Base-by-base conservation (phyloP, 345 rosid species). In the Citrus mangshanensis region DNA sequence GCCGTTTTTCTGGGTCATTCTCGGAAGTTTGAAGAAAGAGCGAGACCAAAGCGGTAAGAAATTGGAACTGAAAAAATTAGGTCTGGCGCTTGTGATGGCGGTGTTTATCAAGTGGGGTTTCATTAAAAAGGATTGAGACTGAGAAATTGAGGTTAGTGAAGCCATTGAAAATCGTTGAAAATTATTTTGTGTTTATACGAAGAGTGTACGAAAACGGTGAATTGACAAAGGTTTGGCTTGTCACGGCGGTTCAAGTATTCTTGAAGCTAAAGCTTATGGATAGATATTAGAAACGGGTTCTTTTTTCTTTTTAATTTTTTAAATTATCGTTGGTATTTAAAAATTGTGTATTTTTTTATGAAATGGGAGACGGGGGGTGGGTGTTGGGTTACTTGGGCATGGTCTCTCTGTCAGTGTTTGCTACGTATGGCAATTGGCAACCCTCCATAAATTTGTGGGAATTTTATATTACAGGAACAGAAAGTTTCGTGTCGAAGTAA, bases 121-220 rank as follows among this genome's bases (percentile, higher is more conserved):
- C 77, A 68, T 86, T 68, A 89, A 68, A 64, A 87, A 65, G 65
- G 85, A 84, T 28, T 82, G 74, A 60, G 93, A 84, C 55, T 86
- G 87, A 65, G 91, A 87, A 78, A 88, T 79, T 14, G 87, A 82
- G 70, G 90, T 73, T 51, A 87, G 73, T 59, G 95, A 92, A 81
- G 92, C 94, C 98, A 93, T 93, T 19, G 76, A 61, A 71, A 35
- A n/a, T 22, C 55, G 38, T 32, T 65, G 59, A 72, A 70, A 73
- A 60, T 25, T 40, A 69, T 10, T 24, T 60, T 42, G 4, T 1
- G n/a, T n/a, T 19, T 30, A 54, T 37, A 14, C 62, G 68, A 78
- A 51, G 85, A 78, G 86, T 80, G 70, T 58, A 87, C 85, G 83
- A 62, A 38, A 83, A 65, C 54, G 63, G 5, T 63, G 34, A 76